Evolutionary conservation across 768 basidiomycete species (phyloP), one percentile per base, ranked within the genome.

Genomic region (Auricularia cornea): DNA sequence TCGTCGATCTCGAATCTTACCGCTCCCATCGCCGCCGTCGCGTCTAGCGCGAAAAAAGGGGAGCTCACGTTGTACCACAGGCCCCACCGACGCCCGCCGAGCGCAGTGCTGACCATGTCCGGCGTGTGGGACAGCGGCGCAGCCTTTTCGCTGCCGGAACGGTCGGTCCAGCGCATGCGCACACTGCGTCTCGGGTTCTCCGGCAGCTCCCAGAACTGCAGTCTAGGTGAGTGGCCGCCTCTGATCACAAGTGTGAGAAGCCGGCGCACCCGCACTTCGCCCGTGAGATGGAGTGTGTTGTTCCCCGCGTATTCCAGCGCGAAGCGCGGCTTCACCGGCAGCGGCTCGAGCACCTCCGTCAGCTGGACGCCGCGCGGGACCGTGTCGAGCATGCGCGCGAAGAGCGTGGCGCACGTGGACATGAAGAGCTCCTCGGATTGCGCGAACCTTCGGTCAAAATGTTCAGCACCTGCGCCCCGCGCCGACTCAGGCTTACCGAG

Each of bases 341-440:
- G 28, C 11, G 54, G 54, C 14, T 57, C 10, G 30, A 57, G 77
- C 62, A 79, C 75, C 14, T 80, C 76, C 30, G 79, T 80, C n/a
- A 83, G 69, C 1, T 70, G 73, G 20, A 83, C 80, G 57, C 71
- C 73, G 14, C 68, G 71, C 2, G 81, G 79, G n/a, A 83, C 81
- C 20, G 76, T 76, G 66, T 83, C 74, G 40, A 83, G 65, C 82
- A 83, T 82, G 44, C 77, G 75, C 60, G 72, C 71, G 54, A 83
- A 66, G 1, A 82, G 68, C 41, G 64, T 69, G 56, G 74, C 69
- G 69, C 82, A 83, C 35, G 76, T 72, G 20, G 70, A 72, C 52
- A 70, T 65, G 67, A 79, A 82, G 20, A 72, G 66, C 23, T 71
- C 69, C 2, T 73, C 60, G 6, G 26, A 28, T 35, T 75, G 69